These are phyloP conservation scores for Zygotorulaspora chibaensis DNA, from an alignment of 805 yeast genomes.

Conservation along the genomic window DNA sequence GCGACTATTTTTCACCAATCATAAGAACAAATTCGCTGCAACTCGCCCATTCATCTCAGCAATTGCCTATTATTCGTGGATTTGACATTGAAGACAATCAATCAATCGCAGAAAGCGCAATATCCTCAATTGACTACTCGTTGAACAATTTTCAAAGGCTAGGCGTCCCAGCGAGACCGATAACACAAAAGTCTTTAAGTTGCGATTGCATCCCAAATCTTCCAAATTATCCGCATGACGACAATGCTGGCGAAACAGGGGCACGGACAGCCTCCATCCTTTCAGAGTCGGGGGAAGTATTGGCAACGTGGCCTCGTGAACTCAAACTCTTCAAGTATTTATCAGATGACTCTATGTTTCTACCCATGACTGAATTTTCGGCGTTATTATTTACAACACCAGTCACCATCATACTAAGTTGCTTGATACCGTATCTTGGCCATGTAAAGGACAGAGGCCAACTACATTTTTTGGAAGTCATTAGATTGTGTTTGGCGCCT, in stretches of 20 bases:
- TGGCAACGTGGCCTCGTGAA: slow-evolving; percentile 11
- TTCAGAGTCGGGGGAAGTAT: not conserved
- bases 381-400: slow-evolving; percentile 26
- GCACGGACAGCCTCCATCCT: not conserved
- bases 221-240: not conserved
- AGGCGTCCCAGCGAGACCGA: slow-evolving; percentile 10
- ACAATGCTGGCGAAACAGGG: not conserved
- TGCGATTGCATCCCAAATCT: slow-evolving; percentile 18
- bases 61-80: slow-evolving; percentile 6
- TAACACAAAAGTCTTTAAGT: slow-evolving; percentile 17
- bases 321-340: slow-evolving; percentile 14
- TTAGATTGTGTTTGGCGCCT: slow-evolving; percentile 14
- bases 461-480: slow-evolving; percentile 8
- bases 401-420: slow-evolving; percentile 14
- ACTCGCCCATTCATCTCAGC: slow-evolving; percentile 4
- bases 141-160: slow-evolving; percentile 1
- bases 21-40: slow-evolving; percentile 17
- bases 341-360: slow-evolving; percentile 6
- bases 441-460: slow-evolving; percentile 2
- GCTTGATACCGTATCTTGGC: slow-evolving; percentile 18
- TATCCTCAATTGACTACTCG: slow-evolving; percentile 1
- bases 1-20: slow-evolving; percentile 4
- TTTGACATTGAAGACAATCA: slow-evolving; percentile 2
- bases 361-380: slow-evolving; percentile 17
- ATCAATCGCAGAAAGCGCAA: slow-evolving; percentile 4